A percentile compares a stretch with the other conserved stretches of the same genome.
Evolutionary conservation across 768 basidiomycete species (phyloP).

Genomic region (Russula emetica): DNA sequence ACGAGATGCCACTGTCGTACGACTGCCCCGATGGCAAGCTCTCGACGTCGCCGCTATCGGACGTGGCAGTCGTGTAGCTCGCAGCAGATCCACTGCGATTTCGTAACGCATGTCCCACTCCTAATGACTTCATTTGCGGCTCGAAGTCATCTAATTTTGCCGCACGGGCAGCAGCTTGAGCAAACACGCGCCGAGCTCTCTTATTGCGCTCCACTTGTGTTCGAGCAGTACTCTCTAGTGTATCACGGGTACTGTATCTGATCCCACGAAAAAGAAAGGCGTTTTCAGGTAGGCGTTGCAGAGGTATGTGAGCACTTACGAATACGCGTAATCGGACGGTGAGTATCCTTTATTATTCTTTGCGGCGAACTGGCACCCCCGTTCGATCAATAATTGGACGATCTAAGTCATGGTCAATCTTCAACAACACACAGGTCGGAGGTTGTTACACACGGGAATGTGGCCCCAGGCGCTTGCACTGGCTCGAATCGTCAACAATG

Average conservation of each 20-base stretch:
- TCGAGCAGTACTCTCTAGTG: slow-evolving; percentile 76
- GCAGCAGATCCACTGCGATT: slow-evolving; percentile 29
- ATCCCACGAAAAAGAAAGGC: slow-evolving; percentile 16
- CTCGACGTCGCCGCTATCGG: slow-evolving; percentile 28
- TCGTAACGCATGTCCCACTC: slow-evolving; percentile 38
- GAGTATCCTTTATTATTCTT: slow-evolving; percentile 91
- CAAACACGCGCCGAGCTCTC: slow-evolving; percentile 66
- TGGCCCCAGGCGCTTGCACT: slow-evolving; percentile 90
- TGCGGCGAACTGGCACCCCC: slow-evolving; percentile 78
- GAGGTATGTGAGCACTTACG: slow-evolving; percentile 44
- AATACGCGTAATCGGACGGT: slow-evolving; percentile 90
- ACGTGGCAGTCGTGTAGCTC: slow-evolving; percentile 34
- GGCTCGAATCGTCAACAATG: slow-evolving; percentile 22
- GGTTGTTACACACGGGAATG: slow-evolving; percentile 53
- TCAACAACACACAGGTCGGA: slow-evolving; percentile 21
- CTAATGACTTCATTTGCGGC: slow-evolving; percentile 44
- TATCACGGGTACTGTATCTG: slow-evolving; percentile 71
- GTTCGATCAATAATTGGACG: slow-evolving; percentile 81
- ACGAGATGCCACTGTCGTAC: slow-evolving; percentile 30
- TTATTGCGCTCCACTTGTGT: slow-evolving; percentile 76
- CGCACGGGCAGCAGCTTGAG: slow-evolving; percentile 66
- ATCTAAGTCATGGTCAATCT: slow-evolving; percentile 44
- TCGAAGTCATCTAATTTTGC: slow-evolving; percentile 50
- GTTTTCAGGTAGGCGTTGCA: slow-evolving; percentile 26
- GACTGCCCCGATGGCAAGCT: slow-evolving; percentile 27